phyloP scores from a whole-genome alignment of 2,329 filamentous ascomycete genomes.

The Corniculantispora saksenae region DNA sequence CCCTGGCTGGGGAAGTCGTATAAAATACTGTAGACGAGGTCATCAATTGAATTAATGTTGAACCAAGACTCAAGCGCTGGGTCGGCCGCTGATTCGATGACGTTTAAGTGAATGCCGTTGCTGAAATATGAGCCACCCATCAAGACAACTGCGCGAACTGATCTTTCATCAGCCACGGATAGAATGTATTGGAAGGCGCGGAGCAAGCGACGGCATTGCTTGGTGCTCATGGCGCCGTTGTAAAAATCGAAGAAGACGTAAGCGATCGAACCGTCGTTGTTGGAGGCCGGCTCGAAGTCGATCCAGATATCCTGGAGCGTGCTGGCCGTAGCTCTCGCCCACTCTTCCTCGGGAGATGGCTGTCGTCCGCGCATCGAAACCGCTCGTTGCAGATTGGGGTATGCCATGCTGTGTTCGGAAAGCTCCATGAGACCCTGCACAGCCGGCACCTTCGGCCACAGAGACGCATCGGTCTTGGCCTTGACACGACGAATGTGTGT shows the following conservation, averaged over 20 bases:
- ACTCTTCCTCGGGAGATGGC: slow-evolving; percentile 27
- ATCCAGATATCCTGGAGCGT: slow-evolving; percentile 44
- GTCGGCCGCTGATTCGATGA: slow-evolving; percentile 41
- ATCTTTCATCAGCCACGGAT: slow-evolving; percentile 25
- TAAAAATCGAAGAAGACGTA: slow-evolving; percentile 46
- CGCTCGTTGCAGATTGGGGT: slow-evolving; percentile 25
- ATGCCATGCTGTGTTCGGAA: slow-evolving; percentile 27
- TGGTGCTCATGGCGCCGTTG: slow-evolving; percentile 45
- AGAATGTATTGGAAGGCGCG: slow-evolving; percentile 38
- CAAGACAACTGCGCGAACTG: slow-evolving; percentile 40
- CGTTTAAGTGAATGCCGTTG: slow-evolving; percentile 46
- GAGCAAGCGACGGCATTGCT: slow-evolving; percentile 38
- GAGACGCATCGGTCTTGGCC: slow-evolving; percentile 36
- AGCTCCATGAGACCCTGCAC: slow-evolving; percentile 35
- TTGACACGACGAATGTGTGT: slow-evolving; percentile 42
- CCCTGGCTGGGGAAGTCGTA: slow-evolving; percentile 36
- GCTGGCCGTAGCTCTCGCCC: slow-evolving; percentile 28
- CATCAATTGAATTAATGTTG: slow-evolving; percentile 47
- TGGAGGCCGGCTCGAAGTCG: slow-evolving; percentile 31
- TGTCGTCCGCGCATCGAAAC: slow-evolving; percentile 20
- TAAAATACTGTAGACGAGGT: slow-evolving; percentile 40
- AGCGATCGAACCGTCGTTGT: slow-evolving; percentile 30
- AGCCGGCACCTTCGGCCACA: slow-evolving; percentile 45
- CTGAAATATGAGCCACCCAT: slow-evolving; percentile 43
- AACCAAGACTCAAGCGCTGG: slow-evolving; percentile 42